These are phyloP conservation scores for Fusarium gaditjirri DNA, from an alignment of 2,329 filamentous ascomycete genomes.

Conservation along the genomic window DNA sequence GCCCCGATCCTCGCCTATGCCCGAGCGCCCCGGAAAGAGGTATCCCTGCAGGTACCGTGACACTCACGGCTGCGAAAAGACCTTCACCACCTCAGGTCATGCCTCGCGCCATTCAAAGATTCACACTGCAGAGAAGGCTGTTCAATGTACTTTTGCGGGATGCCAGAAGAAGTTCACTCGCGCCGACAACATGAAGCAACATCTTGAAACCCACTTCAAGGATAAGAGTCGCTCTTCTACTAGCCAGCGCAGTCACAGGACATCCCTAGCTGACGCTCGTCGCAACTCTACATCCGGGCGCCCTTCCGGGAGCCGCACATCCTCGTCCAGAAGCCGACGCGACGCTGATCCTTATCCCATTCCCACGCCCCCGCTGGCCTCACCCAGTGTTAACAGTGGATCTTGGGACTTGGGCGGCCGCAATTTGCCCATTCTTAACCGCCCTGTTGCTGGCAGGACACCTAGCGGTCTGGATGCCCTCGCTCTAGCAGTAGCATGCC, in stretches of 20 bases:
- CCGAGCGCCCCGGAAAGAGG: slow-evolving; percentile 68
- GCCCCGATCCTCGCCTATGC: slow-evolving; percentile 53
- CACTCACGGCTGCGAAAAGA: slow-evolving; percentile 77
- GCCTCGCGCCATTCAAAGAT: slow-evolving; percentile 88
- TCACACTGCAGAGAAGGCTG: slow-evolving; percentile 83
- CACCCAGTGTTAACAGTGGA: slow-evolving; percentile 48
- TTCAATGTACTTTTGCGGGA: slow-evolving; percentile 72
- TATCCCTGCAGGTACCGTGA: slow-evolving; percentile 81
- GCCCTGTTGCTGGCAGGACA: slow-evolving; percentile 56
- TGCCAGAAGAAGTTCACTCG: slow-evolving; percentile 85
- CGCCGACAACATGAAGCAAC: slow-evolving; percentile 89
- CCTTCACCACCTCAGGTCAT: slow-evolving; percentile 85
- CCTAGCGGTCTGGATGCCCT: slow-evolving; percentile 65
- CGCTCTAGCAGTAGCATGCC: slow-evolving; percentile 64
- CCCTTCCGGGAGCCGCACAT: slow-evolving; percentile 45
- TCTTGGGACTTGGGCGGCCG: slow-evolving; percentile 61
- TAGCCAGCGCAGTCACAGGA: slow-evolving; percentile 48
- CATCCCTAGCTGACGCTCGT: slow-evolving; percentile 48
- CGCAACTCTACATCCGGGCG: slow-evolving; percentile 49
- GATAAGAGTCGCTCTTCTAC: slow-evolving; percentile 62
- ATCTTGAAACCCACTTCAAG: slow-evolving; percentile 80
- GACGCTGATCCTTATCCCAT: slow-evolving; percentile 55
- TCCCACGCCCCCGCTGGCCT: slow-evolving; percentile 50
- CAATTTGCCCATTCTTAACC: slow-evolving; percentile 57
- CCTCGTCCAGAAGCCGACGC: slow-evolving; percentile 49